Conservation (phyloP, 2,329 filamentous ascomycete species). For the Capronia coronata region DNA sequence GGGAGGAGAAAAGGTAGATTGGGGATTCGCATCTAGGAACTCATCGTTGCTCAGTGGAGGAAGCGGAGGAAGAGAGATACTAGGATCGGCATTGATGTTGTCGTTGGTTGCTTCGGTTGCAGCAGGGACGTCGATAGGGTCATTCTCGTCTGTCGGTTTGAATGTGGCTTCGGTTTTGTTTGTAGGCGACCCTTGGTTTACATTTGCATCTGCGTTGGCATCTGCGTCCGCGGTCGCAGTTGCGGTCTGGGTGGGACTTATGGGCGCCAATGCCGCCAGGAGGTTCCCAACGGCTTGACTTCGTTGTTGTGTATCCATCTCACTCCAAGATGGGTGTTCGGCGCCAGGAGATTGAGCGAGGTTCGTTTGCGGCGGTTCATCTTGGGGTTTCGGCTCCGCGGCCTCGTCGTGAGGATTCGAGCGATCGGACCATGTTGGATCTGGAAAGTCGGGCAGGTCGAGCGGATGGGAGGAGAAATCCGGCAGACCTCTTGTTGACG, state of each 20-base stretch:
- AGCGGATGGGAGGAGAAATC: conserved; percentile 19
- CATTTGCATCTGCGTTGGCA: conserved; percentile 2
- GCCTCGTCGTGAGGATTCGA: conserved; percentile 13
- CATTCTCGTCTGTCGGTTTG: conserved; percentile 1
- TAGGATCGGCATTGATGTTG: conserved; percentile 1
- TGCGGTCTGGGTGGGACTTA: conserved; percentile 15
- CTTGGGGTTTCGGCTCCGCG: conserved; percentile 8
- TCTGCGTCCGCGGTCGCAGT: conserved; percentile 7
- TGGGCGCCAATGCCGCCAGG: conserved; percentile 20
- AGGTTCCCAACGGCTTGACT: conserved; percentile 22
- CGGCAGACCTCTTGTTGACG: conserved; percentile 28
- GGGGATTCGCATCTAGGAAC: conserved; percentile 7
- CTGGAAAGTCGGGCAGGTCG: conserved; percentile 12
- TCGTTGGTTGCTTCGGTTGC: conserved; percentile 3
- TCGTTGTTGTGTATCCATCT: conserved; percentile 18
- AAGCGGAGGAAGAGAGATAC: conserved; percentile 14
- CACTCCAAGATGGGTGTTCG: conserved; percentile 10
- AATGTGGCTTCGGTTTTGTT: background rate
- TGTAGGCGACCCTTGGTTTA: background rate
- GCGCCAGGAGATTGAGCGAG: conserved; percentile 1
- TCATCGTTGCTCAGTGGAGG: conserved; percentile 12
- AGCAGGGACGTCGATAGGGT: background rate
- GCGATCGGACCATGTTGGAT: conserved; percentile 22
- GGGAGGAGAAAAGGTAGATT: conserved; percentile 5
- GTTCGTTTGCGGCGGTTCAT: conserved; percentile 11